Evolutionary conservation across 495 filamentous ascomycete genomes (phyloP), one percentile per base, ranked within the genome.

Genomic region (Penicillium subrubescens): DNA sequence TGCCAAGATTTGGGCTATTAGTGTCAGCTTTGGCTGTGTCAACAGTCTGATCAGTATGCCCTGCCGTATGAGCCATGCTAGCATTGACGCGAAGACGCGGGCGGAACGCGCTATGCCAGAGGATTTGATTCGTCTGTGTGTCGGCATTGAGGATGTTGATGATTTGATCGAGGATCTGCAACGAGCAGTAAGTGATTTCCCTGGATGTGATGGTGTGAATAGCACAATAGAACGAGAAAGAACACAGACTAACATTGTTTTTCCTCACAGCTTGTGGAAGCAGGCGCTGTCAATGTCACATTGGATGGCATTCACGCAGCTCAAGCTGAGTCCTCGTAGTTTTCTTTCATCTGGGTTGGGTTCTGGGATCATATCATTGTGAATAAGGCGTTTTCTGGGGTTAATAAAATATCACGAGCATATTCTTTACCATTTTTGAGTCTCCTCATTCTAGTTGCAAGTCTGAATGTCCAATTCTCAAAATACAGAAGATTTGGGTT

Each of bases 41-140:
- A 99, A 99, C 78, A 95, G 91, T 79, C 76, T 99, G 77, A 99
- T 99, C 77, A 97, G 93, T 78, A 97, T 99, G 95, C 95, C 95
- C 12, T 99, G 95, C 71, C 92, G 91, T 63, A 99, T 99, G 95
- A 98, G 96, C 77, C 95, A 99, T 81, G 95, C 95, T 23, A 97
- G 93, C 73, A 99, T 99, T 75, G 96, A 98, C 75, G 91, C 90
- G 63, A 94, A 95, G 83, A 97, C 94, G 61, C 83, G 95, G 69
- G 80, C 85, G 72, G 94, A 99, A 79, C 84, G 95, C 67, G 87
- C 89, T 56, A 89, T 99, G 86, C 95, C 95, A 19, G 95, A 99
- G 78, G 95, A 99, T 77, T 87, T 99, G 48, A 97, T 99, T 62
- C 82, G 95, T 59, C 76, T 99, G 63, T 99, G 95, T 76, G 93